Base-by-base conservation (phyloP, 371 early-diverging fungal species). In the Cokeromyces recurvatus region DNA sequence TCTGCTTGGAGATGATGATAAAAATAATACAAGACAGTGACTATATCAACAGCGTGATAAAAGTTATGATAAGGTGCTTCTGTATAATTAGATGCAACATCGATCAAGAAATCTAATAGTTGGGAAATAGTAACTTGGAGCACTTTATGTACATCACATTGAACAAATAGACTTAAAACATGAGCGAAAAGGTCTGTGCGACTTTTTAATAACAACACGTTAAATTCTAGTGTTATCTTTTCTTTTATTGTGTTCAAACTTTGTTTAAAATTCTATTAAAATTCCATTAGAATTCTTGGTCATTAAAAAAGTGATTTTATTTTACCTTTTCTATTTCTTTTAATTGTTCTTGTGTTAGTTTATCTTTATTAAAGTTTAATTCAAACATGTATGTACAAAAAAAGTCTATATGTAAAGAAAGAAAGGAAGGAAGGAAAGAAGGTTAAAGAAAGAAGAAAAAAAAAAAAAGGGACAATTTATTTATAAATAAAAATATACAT, bases 31-130 rank as follows among this genome's bases (percentile, higher is more conserved):
- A 91, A 66, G 55, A 91, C 82, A 23, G 81, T 82, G 22, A 87
- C 82, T 10, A 94, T 90, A 70, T 94, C 95, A 4, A 84, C 84
- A n/a, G 90, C 91, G 52, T 92, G 95, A 66, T 83, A 79, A 55
- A 92, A 91, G 4, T 86, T 86, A 62, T 94, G 94, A 59, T 94
- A 94, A 2, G 90, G 88, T 27, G 85, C 85, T 15, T 75, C 59
- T 6, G 70, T 64, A 56, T 92, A 91, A 25, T 85, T 81, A 14
- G 68, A 58, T 38, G 87, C 85, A 15, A 92, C 84, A 51, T 88
- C 90, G 20, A 89, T 59, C 21, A 86, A 74, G 46, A 91, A 91
- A 43, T 89, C 88, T n/a, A 92, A 68, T 42, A 91, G 40, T 37
- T 79, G 77, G 19, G 74, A 79, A 4, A 77, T 20, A 15, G 21